Conservation (phyloP, 1,284 basidiomycete genomes). For the Moesziomyces parantarcticus region DNA sequence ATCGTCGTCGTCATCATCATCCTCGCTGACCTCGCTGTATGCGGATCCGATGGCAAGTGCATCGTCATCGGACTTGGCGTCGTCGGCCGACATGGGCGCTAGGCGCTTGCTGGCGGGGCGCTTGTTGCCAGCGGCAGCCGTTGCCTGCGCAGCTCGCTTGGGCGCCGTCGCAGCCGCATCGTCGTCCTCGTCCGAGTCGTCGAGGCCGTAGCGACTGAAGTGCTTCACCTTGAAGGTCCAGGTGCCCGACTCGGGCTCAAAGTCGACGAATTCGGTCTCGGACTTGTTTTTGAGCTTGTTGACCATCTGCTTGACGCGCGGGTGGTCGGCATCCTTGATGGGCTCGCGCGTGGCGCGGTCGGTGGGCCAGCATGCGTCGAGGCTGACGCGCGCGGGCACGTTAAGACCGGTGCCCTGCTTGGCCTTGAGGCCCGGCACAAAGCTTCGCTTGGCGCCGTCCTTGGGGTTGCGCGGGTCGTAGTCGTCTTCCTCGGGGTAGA, state of each 20-base stretch:
- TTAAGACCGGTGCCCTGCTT: constrained; percentile 87
- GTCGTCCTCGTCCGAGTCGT: constrained; percentile 63
- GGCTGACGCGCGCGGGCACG: constrained; percentile 81
- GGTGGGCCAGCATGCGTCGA: constrained; percentile 86
- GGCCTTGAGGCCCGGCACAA: constrained; percentile 70
- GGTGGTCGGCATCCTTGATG: constrained; percentile 83
- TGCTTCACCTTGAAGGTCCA: constrained; percentile 96
- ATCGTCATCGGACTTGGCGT: constrained; percentile 20
- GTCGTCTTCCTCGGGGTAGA: constrained; percentile 82
- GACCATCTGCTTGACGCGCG: constrained; percentile 78
- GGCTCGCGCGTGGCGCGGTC: constrained; percentile 92
- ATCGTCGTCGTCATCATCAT: constrained; percentile 47
- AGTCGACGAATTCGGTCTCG: constrained; percentile 85
- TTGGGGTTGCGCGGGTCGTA: constrained; percentile 56
- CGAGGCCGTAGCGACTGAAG: constrained; percentile 73
- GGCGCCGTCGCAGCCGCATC: constrained; percentile 16
- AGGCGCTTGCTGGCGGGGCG: constrained; percentile 41
- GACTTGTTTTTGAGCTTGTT: constrained; percentile 86
- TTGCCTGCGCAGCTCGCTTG: constrained; percentile 13
- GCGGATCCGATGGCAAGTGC: constrained; percentile 10
- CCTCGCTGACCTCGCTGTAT: constrained; percentile 15
- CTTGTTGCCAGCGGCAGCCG: constrained; percentile 17
- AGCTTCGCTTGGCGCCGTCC: constrained; percentile 62
- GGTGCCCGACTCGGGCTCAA: constrained; percentile 81
- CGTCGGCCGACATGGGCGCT: constrained; percentile 27